phyloP scores from a whole-genome alignment of 345 rosid species.

The Pelargonium nanum region DNA sequence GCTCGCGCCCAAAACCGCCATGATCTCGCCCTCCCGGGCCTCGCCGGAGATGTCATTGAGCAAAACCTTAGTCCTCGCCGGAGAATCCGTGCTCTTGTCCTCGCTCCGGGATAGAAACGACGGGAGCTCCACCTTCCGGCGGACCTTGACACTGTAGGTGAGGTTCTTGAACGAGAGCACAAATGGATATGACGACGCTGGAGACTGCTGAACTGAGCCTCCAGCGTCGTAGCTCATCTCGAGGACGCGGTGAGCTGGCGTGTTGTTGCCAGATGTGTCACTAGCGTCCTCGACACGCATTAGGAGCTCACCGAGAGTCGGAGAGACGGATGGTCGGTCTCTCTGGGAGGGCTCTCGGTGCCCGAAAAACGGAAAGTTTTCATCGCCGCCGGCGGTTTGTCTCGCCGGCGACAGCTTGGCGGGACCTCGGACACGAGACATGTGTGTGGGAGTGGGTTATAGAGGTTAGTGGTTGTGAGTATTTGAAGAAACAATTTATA shows the following conservation, averaged over 20 bases:
- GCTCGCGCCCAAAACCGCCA: constrained; percentile 92
- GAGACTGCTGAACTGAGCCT: constrained; percentile 31
- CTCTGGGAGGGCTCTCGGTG: constrained; percentile 26
- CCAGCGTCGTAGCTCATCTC: constrained; percentile 20
- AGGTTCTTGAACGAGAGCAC: constrained; percentile 62
- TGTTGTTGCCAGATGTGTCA: constrained; percentile 15
- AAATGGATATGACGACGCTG: constrained; percentile 49
- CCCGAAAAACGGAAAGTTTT: constrained; percentile 28
- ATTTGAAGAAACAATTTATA: constrained; percentile 15
- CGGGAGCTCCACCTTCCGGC: constrained; percentile 26
- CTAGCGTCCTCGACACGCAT: constrained; percentile 50
- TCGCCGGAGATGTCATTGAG: constrained; percentile 49
- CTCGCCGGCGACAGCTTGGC: constrained; percentile 20
- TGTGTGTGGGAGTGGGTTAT: constrained; percentile 1
- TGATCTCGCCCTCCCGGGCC: constrained; percentile 67
- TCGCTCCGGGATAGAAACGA: constrained; percentile 17
- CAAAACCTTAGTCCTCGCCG: constrained; percentile 31
- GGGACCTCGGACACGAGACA: constrained; percentile 25
- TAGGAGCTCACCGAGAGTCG: constrained; percentile 54
- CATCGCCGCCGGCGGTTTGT: constrained; percentile 8
- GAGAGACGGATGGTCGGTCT: constrained; percentile 21
- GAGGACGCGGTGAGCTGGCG: constrained; percentile 19
- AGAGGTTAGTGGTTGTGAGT: background rate
- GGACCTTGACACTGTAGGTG: constrained; percentile 52
- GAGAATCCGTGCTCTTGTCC: constrained; percentile 1